phyloP scores from a whole-genome alignment of 139 green algal genomes.

The Chlamydomonas sp. region DNA sequence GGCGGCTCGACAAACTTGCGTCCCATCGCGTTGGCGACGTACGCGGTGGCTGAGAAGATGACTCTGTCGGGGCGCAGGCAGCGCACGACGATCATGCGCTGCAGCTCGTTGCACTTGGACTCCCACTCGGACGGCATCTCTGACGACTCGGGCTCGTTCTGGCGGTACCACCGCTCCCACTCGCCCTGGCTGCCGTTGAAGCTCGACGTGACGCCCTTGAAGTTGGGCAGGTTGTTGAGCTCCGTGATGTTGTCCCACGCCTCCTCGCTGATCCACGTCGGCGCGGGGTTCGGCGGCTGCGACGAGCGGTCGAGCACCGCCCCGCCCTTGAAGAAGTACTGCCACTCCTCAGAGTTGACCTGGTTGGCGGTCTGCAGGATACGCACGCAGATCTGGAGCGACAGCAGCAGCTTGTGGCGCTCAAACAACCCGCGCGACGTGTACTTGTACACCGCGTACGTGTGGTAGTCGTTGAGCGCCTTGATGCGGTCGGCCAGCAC shows the following conservation, averaged over 20 bases:
- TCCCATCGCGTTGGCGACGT: conserved; percentile 70
- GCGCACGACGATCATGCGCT: conserved; percentile 65
- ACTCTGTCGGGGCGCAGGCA: conserved; percentile 68
- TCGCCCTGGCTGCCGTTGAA: conserved; percentile 36
- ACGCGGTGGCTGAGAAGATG: conserved; percentile 63
- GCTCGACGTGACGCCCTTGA: conserved; percentile 50
- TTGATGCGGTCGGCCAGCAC: conserved; percentile 61
- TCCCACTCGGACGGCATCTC: conserved; percentile 79
- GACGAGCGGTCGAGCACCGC: conserved; percentile 59
- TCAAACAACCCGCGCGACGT: conserved; percentile 74
- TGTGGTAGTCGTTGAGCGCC: conserved; percentile 77
- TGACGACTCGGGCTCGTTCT: conserved; percentile 59
- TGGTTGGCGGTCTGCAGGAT: conserved; percentile 47
- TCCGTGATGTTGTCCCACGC: conserved; percentile 74
- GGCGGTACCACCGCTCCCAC: conserved; percentile 62
- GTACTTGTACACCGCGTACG: conserved; percentile 82
- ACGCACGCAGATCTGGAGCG: conserved; percentile 73
- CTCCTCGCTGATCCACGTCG: conserved; percentile 63
- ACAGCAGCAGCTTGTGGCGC: conserved; percentile 83
- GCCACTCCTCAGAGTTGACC: conserved; percentile 73
- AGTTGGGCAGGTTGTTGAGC: conserved; percentile 62
- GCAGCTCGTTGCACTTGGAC: conserved; percentile 71
- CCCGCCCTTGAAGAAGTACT: conserved; percentile 74
- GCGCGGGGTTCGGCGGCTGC: conserved; percentile 57
- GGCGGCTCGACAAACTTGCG: conserved; percentile 73